These are phyloP conservation scores for Cryptomeria japonica DNA, from an alignment of 75 land plant genomes.

Conservation along the genomic window DNA sequence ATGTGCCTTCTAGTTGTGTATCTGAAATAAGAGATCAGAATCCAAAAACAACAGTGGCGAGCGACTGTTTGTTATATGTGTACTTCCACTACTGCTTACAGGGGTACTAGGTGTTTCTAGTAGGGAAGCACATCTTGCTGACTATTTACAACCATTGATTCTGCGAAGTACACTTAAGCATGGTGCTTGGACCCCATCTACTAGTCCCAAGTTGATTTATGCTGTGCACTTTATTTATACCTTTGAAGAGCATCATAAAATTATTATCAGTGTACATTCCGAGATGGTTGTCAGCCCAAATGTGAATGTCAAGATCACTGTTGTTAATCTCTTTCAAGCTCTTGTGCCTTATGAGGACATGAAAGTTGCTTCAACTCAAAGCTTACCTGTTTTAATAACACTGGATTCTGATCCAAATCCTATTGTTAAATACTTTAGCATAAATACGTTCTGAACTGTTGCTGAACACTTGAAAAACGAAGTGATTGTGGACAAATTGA, in stretches of 20 bases:
- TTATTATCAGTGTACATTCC: conserved; percentile 80
- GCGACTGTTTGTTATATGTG: conserved; percentile 64
- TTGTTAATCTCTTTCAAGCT: conserved; percentile 75
- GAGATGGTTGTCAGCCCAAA: conserved; percentile 89
- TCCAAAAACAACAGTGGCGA: conserved; percentile 71
- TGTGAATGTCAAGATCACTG: conserved; percentile 67
- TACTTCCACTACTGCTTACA: conserved; percentile 85
- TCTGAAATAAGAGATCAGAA: conserved; percentile 69
- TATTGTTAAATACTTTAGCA: conserved; percentile 87
- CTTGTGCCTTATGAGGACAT: conserved; percentile 79
- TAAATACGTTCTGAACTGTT: conserved; percentile 90
- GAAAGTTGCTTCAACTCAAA: conserved; percentile 79
- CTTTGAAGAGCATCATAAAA: conserved; percentile 78
- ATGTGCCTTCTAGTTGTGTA: conserved; percentile 44
- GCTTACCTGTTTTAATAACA: conserved; percentile 91
- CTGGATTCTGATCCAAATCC: conserved; percentile 94
- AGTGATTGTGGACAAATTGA: conserved; percentile 88
- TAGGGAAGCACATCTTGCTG: conserved; percentile 51
- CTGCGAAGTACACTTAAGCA: conserved; percentile 47
- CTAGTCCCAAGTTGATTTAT: conserved; percentile 64
- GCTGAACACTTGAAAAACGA: conserved; percentile 97
- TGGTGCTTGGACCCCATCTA: conserved; percentile 38
- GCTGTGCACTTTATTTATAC: conserved; percentile 90
- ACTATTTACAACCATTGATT: conserved; percentile 65
- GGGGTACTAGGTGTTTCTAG: conserved; percentile 76